These are phyloP conservation scores for Voacanga thouarsii DNA, from an alignment of 257 asterid species.

Conservation along the genomic window DNA sequence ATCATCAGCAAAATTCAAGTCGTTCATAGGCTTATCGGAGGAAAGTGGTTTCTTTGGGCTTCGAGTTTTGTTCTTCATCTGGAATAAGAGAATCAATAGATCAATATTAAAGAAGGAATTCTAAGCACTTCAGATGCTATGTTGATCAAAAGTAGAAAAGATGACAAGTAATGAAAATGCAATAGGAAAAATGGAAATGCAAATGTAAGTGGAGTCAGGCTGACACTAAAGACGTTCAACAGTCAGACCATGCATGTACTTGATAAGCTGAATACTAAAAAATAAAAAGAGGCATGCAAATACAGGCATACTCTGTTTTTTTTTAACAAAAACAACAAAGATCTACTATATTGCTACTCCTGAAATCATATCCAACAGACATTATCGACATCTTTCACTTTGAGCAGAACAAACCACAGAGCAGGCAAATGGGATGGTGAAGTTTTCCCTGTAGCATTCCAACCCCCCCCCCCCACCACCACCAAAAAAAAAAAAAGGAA, in stretches of 20 bases:
- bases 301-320: background rate
- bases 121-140: background rate
- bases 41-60: conserved; percentile 47
- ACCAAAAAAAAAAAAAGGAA: too few relatives aligned
- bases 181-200: background rate
- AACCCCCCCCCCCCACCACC: too few relatives aligned
- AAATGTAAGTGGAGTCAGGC: background rate
- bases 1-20: conserved; percentile 60
- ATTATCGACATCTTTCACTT: too few relatives aligned
- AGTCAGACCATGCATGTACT: background rate
- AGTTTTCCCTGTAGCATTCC: too few relatives aligned
- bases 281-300: background rate
- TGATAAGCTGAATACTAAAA: background rate
- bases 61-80: conserved; percentile 44
- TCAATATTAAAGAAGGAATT: conserved; percentile 13
- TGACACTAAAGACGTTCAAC: background rate
- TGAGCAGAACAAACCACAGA: too few relatives aligned
- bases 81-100: conserved; percentile 29
- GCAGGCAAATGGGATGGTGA: too few relatives aligned
- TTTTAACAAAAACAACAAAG: background rate
- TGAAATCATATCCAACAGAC: too few relatives aligned
- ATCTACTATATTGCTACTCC: background rate
- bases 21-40: conserved; percentile 24
- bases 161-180: background rate
- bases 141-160: background rate